Evolutionary conservation across 441 rosid species (phyloP).

Genomic region (Syzygium malaccense): DNA sequence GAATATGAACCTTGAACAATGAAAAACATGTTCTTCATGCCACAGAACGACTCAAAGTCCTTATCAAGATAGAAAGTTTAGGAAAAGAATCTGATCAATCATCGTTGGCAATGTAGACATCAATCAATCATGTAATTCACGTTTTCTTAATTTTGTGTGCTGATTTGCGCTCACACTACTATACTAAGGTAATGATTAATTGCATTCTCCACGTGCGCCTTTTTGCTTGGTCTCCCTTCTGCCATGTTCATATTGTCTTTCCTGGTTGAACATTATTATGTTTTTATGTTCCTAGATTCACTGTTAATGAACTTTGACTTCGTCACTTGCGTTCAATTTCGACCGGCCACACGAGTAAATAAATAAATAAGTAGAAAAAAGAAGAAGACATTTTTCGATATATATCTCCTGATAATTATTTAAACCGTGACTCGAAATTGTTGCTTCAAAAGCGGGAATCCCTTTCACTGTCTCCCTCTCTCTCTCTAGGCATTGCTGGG

Average conservation of each 20-base stretch:
- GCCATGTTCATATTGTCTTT: background rate
- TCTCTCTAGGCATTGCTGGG: background rate
- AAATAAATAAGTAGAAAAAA: background rate
- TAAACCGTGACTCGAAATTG: background rate
- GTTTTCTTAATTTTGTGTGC: background rate
- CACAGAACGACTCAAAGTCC: background rate
- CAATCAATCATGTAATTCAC: background rate
- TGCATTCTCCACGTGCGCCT: background rate
- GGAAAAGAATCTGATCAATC: background rate
- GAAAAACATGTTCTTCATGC: background rate
- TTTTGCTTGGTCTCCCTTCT: background rate
- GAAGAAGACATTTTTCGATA: background rate
- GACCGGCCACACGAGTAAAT: background rate
- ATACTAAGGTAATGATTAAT: background rate
- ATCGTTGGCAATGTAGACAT: background rate
- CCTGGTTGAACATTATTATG: background rate
- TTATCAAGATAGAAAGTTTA: background rate
- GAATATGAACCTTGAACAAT: background rate
- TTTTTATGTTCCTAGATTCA: background rate
- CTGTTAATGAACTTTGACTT: background rate
- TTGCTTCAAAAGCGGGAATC: background rate
- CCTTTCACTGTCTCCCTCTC: background rate
- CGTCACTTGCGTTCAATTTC: background rate
- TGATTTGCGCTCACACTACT: background rate
- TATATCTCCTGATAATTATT: background rate